These are phyloP conservation scores for Blastobotrys attinorum DNA, from an alignment of 805 yeast species.

Conservation along the genomic window DNA sequence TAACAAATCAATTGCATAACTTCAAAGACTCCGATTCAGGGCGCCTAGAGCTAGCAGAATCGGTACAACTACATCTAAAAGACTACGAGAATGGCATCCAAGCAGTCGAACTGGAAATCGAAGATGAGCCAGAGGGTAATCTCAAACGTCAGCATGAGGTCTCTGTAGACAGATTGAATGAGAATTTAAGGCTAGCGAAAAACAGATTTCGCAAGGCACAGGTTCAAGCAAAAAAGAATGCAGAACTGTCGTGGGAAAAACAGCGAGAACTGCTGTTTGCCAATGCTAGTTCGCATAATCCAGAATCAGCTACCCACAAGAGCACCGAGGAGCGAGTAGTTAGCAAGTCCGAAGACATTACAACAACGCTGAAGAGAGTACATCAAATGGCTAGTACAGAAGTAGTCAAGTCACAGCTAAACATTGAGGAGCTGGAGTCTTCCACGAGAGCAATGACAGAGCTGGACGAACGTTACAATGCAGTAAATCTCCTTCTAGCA, in stretches of 20 bases:
- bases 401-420: conserved; percentile 29
- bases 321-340: conserved; percentile 18
- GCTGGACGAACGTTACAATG: conserved; percentile 29
- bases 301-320: conserved; percentile 1
- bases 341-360: conserved; percentile 20
- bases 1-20: conserved; percentile 10
- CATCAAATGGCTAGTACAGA: conserved; percentile 32
- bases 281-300: not conserved
- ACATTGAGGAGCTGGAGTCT: conserved; percentile 32
- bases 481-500: conserved; percentile 30
- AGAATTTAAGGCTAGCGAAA: conserved; percentile 13
- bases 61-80: conserved; percentile 13
- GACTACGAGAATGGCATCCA: conserved; percentile 13
- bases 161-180: conserved; percentile 14
- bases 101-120: conserved; percentile 6
- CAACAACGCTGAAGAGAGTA: conserved; percentile 17
- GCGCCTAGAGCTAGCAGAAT: conserved; percentile 16
- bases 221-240: conserved; percentile 18
- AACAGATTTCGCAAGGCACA: conserved; percentile 18
- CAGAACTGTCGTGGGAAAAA: conserved; percentile 10
- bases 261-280: conserved; percentile 18
- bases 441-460: conserved; percentile 27
- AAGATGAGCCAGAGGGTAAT: conserved; percentile 5
- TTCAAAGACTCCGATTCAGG: conserved; percentile 7
- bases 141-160: conserved; percentile 8